phyloP scores from a whole-genome alignment of 2,329 filamentous ascomycete species.

The Aspergillus jensenii region DNA sequence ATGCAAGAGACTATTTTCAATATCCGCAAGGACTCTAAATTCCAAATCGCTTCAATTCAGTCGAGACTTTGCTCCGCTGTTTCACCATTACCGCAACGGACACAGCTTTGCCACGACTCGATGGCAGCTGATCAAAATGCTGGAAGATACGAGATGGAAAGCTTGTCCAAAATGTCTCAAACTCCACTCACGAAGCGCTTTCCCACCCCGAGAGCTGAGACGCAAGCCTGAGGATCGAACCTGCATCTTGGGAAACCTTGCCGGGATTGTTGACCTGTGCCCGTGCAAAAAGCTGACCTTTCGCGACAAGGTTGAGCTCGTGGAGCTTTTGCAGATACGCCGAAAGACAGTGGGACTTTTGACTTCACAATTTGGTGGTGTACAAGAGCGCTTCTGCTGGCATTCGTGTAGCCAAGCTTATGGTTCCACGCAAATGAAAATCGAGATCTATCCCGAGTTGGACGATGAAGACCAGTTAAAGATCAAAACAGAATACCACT shows the following conservation, averaged over 20 bases:
- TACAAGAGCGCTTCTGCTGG: constrained; percentile 36
- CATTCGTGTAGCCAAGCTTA: constrained; percentile 38
- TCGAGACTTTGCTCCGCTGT: constrained; percentile 40
- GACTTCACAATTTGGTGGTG: constrained; percentile 28
- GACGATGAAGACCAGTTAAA: constrained; percentile 31
- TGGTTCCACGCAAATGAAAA: constrained; percentile 33
- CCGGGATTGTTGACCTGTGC: constrained; percentile 40
- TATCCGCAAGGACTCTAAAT: constrained; percentile 30
- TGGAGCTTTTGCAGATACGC: constrained; percentile 33
- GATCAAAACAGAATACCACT: constrained; percentile 39
- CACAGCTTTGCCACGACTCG: constrained; percentile 37
- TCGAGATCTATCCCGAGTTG: constrained; percentile 37
- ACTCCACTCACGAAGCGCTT: constrained; percentile 36
- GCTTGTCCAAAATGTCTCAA: constrained; percentile 40
- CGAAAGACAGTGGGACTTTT: constrained; percentile 27
- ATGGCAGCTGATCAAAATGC: constrained; percentile 37
- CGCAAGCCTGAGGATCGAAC: constrained; percentile 32
- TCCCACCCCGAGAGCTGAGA: constrained; percentile 33
- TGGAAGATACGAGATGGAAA: constrained; percentile 37
- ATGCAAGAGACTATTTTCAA: constrained; percentile 37
- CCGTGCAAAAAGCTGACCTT: constrained; percentile 43
- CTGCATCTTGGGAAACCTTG: constrained; percentile 35
- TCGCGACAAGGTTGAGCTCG: constrained; percentile 36
- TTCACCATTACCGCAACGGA: constrained; percentile 39
- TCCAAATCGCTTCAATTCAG: constrained; percentile 36